A percentile compares a stretch with the other conserved stretches of the same genome.
phyloP scores from a whole-genome alignment of 2,329 filamentous ascomycete genomes.

The Clarireedia hainanense region DNA sequence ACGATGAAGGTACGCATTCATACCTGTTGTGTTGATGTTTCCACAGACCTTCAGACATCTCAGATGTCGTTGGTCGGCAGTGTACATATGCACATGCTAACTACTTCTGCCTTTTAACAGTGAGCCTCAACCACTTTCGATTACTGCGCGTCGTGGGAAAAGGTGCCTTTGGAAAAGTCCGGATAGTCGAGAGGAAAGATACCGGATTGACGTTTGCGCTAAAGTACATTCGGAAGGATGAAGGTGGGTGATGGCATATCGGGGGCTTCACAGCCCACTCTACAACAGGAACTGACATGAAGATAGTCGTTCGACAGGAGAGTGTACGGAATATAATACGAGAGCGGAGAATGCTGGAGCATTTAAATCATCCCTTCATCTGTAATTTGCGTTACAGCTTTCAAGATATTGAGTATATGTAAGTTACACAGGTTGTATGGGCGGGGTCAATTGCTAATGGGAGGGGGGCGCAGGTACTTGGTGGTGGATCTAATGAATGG shows the following conservation, averaged over 20 bases:
- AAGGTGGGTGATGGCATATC: conserved; percentile 52
- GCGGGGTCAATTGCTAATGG: not conserved
- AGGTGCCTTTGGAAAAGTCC: conserved; percentile 96
- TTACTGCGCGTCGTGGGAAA: conserved; percentile 92
- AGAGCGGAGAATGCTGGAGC: conserved; percentile 95
- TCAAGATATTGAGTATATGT: conserved; percentile 99
- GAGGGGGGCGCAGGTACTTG: conserved; percentile 56
- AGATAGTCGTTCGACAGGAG: conserved; percentile 85
- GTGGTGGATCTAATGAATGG: conserved; percentile 98
- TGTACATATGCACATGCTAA: conserved; percentile 12
- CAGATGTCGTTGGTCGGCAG: not conserved
- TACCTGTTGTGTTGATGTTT: not conserved
- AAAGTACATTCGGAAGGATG: conserved; percentile 98
- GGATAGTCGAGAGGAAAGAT: conserved; percentile 97
- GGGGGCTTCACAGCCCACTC: conserved; percentile 7
- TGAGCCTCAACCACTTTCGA: conserved; percentile 96
- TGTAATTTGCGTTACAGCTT: conserved; percentile 99
- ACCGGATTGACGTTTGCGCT: conserved; percentile 88
- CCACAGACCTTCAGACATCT: not conserved
- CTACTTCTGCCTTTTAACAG: conserved; percentile 38
- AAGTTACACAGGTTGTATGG: conserved; percentile 31
- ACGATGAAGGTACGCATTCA: conserved; percentile 72
- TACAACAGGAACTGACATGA: conserved; percentile 9
- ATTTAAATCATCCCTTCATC: conserved; percentile 94
- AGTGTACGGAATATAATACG: conserved; percentile 98